phyloP scores from a whole-genome alignment of 163 green algal genomes.

The Scenedesmus sp. region DNA sequence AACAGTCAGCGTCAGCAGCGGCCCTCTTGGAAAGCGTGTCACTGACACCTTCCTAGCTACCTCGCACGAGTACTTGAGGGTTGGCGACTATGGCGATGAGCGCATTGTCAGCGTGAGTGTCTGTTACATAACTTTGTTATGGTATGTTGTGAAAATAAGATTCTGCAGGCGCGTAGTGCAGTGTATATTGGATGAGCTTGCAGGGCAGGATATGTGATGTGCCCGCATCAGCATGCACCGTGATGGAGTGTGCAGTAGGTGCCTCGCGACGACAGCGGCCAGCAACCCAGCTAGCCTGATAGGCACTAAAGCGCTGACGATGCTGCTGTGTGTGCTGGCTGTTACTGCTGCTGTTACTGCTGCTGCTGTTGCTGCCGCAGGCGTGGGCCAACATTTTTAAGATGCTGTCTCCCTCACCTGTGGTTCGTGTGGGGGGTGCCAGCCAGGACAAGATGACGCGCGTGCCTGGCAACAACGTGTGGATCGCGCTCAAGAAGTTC shows the following conservation, averaged over 20 bases:
- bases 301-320: no score
- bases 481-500: constrained; percentile 18
- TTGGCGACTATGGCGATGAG: constrained; percentile 29
- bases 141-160: no score
- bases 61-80: constrained; percentile 14
- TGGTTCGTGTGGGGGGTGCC: constrained; percentile 30
- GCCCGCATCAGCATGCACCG: no score
- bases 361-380: not conserved
- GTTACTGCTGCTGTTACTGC: no score
- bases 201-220: no score
- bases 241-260: no score
- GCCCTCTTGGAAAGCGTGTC: not conserved
- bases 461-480: not conserved
- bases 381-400: constrained; percentile 26
- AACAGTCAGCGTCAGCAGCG: not conserved
- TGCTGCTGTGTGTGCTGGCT: no score
- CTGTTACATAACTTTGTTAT: no score
- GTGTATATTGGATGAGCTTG: no score
- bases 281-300: no score
- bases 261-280: no score
- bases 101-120: not conserved
- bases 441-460: constrained; percentile 30
- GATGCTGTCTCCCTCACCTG: not conserved
- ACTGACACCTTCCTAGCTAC: constrained; percentile 19
- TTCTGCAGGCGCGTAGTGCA: not conserved